Evolutionary conservation across 2,329 filamentous ascomycete species (phyloP).

Genomic region (Parasarocladium wereldwijsianum): DNA sequence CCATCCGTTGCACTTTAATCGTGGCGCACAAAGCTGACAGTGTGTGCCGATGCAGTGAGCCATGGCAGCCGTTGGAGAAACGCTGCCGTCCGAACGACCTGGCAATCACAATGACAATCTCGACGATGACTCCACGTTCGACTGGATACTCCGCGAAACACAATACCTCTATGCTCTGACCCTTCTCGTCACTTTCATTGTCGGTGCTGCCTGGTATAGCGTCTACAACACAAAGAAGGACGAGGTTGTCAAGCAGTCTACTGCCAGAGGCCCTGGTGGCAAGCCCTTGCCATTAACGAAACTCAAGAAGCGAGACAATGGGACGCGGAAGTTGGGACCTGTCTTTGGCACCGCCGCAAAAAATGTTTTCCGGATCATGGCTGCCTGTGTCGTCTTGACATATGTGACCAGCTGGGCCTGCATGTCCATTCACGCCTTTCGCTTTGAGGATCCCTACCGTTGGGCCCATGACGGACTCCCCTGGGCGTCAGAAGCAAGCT

Average conservation of each 20-base stretch:
- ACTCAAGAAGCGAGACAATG: conserved; percentile 34
- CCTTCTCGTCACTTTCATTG: conserved; percentile 36
- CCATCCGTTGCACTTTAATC: no score
- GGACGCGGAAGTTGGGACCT: conserved; percentile 26
- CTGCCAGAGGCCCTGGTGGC: conserved; percentile 64
- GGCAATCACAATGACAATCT: conserved; percentile 9
- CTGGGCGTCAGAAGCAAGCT: conserved; percentile 67
- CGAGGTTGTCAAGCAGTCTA: conserved; percentile 30
- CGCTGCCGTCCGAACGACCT: conserved; percentile 12
- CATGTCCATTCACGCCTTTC: conserved; percentile 60
- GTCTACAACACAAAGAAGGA: conserved; percentile 34
- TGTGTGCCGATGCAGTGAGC: conserved; percentile 12
- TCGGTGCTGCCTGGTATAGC: conserved; percentile 35
- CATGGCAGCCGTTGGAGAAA: conserved; percentile 21
- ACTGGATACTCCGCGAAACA: conserved; percentile 27
- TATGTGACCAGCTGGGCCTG: conserved; percentile 63
- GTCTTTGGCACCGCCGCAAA: conserved; percentile 54
- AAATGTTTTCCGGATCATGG: conserved; percentile 61
- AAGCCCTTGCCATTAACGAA: conserved; percentile 66
- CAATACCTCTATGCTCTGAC: conserved; percentile 37
- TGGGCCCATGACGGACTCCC: conserved; percentile 29
- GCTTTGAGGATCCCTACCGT: conserved; percentile 20
- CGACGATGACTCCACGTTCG: conserved; percentile 13
- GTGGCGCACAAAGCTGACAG: conserved; percentile 3
- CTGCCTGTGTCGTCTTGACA: conserved; percentile 54